Base-by-base conservation (phyloP, 768 basidiomycete species). In the Paxillus involutus region DNA sequence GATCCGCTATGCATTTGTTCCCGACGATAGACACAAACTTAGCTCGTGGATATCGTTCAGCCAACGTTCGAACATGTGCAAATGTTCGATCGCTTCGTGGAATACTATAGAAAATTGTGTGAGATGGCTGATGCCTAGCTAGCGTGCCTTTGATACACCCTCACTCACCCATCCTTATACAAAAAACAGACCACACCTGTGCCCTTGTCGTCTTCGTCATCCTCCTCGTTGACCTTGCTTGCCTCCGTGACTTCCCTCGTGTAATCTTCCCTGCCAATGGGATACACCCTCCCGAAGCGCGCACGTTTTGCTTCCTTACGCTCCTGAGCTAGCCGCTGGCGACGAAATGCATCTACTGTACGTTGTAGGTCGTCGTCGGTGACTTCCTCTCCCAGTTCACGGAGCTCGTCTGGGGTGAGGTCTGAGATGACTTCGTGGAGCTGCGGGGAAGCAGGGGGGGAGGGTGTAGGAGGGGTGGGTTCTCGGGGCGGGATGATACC, bases 11-110 rank as follows among this genome's bases (percentile, higher is more conserved):
- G 74, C 94, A 96, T 71, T 94, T 94, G 73, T 91, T 83, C 36
- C 94, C 94, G 4, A 94, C 84, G 62, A 98, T 98, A 11, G 91
- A 93, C 56, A 98, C 89, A 61, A 99, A 97, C 73, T 98, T 98
- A 11, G 94, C 91, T 44, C 88, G 86, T 2, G 94, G 91, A 69
- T 96, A 88, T 49, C 84, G 82, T n/a, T 75, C 76, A 2, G 97
- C 93, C 6, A 99, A 78, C 0, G 76, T 77, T 5, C 77, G 77
- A 26, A 98, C 71, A 48, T 95, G 86, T 26, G 78, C 72, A 48
- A 81, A 82, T 11, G 95, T 76, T 44, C 86, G 85, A 55, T 93
- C 88, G 52, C 90, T 94, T 51, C 86, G 81, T 16, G 88, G 85
- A 33, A 96, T 79, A 4, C 95, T 96, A 64, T 30, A 47, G 19